Evolutionary conservation across 495 filamentous ascomycete species (phyloP).

Genomic region (Hypoxylon cercidicola): DNA sequence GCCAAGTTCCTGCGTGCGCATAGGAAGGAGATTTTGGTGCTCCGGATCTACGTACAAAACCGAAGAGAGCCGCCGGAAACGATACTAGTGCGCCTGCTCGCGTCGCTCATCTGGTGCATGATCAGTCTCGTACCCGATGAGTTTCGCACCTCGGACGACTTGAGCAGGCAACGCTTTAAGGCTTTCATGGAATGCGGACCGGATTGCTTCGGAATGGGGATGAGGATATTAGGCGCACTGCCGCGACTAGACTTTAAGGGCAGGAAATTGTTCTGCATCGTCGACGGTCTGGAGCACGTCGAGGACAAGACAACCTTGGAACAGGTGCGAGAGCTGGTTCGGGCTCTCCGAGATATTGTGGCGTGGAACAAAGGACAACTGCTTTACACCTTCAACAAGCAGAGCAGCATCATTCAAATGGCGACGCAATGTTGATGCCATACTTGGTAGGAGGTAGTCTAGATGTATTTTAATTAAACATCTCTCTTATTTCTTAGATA

Average conservation of each 20-base stretch:
- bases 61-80: constrained; percentile 4
- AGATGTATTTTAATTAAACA: too few species aligned
- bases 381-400: constrained; percentile 5
- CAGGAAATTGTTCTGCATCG: constrained; percentile 20
- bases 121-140: constrained; percentile 13
- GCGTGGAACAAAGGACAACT: constrained; percentile 6
- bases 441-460: too few species aligned
- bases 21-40: constrained; percentile 6
- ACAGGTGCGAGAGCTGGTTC: constrained; percentile 5
- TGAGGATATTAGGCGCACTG: constrained; percentile 26
- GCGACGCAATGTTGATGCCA: too few species aligned
- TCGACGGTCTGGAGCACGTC: constrained; percentile 28
- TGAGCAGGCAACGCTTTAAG: constrained; percentile 20
- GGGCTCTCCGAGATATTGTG: constrained; percentile 6
- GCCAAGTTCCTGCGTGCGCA: constrained; percentile 27
- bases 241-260: constrained; percentile 2
- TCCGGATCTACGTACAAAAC: constrained; percentile 31
- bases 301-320: constrained; percentile 7
- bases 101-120: constrained; percentile 31
- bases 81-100: constrained; percentile 29
- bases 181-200: constrained; percentile 13
- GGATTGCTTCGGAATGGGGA: constrained; percentile 18
- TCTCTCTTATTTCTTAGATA: too few species aligned
- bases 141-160: constrained; percentile 9
- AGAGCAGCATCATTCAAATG: constrained; percentile 3